Evolutionary conservation across 352 stramenopile species (phyloP).

Genomic region (Phytophthora capsici): DNA sequence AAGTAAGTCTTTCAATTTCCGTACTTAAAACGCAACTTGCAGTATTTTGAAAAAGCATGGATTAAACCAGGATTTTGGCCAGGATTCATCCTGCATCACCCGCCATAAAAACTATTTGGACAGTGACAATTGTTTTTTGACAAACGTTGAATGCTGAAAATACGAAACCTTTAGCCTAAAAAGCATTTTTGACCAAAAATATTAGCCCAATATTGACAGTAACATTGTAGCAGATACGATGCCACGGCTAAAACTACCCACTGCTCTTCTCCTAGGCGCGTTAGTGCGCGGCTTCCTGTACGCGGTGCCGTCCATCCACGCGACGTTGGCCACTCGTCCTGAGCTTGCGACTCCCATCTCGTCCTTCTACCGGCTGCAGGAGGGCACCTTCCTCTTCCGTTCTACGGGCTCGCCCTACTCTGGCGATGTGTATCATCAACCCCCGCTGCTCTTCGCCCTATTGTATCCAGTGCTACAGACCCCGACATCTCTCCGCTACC

Average conservation of each 20-base stretch:
- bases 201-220: no score
- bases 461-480: conserved; percentile 61
- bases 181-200: no score
- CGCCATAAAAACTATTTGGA: no score
- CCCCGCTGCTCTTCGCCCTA: conserved; percentile 74
- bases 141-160: no score
- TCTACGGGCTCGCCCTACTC: conserved; percentile 65
- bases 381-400: conserved; percentile 64
- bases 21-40: no score
- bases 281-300: conserved; percentile 52
- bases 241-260: not conserved
- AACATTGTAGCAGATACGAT: no score
- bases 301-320: conserved; percentile 38
- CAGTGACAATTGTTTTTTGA: no score
- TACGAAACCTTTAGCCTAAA: no score
- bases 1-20: no score
- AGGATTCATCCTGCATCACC: no score
- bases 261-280: conserved; percentile 39
- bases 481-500: conserved; percentile 34
- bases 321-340: conserved; percentile 52
- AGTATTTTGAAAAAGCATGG: no score
- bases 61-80: no score
- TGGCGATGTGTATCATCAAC: conserved; percentile 85
- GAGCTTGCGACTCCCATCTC: conserved; percentile 75
- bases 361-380: conserved; percentile 64